Evolutionary conservation across 2,329 filamentous ascomycete genomes (phyloP).

Genomic region (Clonostachys rhizophaga): DNA sequence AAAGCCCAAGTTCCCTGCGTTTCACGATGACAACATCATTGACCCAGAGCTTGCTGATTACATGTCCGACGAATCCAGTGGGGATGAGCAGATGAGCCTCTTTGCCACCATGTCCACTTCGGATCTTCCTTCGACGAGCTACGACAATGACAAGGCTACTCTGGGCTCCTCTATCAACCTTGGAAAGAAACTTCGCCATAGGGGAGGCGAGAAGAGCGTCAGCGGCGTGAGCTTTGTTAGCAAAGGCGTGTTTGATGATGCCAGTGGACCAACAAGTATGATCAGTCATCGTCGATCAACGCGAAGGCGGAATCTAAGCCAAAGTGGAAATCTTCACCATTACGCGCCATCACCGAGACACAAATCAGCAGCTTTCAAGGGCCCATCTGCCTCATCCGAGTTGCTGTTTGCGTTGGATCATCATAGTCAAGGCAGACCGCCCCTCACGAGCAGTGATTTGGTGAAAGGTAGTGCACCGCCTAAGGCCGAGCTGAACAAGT

Average conservation of each 20-base stretch:
- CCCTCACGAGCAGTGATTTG: constrained; percentile 73
- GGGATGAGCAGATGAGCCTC: constrained; percentile 85
- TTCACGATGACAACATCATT: constrained; percentile 97
- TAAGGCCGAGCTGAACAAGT: constrained; percentile 78
- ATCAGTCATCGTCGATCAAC: constrained; percentile 56
- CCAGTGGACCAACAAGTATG: constrained; percentile 48
- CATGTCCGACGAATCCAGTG: constrained; percentile 93
- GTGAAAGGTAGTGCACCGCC: constrained; percentile 71
- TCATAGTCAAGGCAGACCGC: constrained; percentile 34
- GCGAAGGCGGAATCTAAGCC: constrained; percentile 78
- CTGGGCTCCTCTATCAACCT: constrained; percentile 69
- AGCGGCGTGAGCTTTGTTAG: constrained; percentile 65
- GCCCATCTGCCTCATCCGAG: constrained; percentile 47
- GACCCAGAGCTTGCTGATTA: constrained; percentile 93
- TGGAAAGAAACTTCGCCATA: constrained; percentile 69
- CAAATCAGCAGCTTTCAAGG: constrained; percentile 52
- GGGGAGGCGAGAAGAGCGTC: constrained; percentile 71
- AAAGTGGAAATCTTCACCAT: constrained; percentile 66
- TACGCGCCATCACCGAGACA: constrained; percentile 65
- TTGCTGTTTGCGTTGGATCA: constrained; percentile 41
- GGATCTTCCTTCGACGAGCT: constrained; percentile 58
- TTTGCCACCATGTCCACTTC: constrained; percentile 70
- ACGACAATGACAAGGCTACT: constrained; percentile 70
- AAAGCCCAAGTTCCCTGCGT: constrained; percentile 74
- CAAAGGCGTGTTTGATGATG: constrained; percentile 62